Base-by-base conservation (phyloP, 768 basidiomycete species). In the Infundibulicybe gibba region DNA sequence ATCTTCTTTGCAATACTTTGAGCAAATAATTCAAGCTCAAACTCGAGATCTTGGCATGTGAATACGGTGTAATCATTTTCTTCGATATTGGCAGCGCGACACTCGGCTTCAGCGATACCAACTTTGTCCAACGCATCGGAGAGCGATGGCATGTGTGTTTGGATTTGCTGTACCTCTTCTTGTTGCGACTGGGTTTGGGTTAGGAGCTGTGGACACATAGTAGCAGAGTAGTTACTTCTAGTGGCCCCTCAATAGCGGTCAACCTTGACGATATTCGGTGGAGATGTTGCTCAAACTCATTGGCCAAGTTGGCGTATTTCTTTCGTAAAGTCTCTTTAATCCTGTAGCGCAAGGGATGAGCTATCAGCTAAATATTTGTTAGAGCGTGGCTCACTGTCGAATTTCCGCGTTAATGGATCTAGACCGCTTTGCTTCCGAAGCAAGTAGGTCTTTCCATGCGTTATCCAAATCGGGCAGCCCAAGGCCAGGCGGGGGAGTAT, bases 1-100 rank as follows among this genome's bases (percentile, higher is more conserved):
- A 94, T 81, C 74, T 97, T 92, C 75, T 91, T 92, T 16, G 77
- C 76, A 15, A 97, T 78, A 32, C 83, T 87, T 56, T 87, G 86
- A 38, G 83, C 79, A 16, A 95, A 76, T 11, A 94, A 72, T 61
- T 86, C 86, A 1, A 94, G 74, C 66, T 98, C 94, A 53, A 94
- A 97, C 48, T 85, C 83, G 35, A 97, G 74, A 62, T 97, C 94
- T 64, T 91, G 87, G 52, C 75, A 82, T 3, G 89, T 90, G 58
- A 94, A 87, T 2, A 95, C 81, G 0, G 93, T 95, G 62, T 94
- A 90, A 61, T 98, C 95, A 60, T 97, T 97, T 65, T 97, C 94
- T 58, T 98, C 95, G 5, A 97, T 87, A 50, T 98, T 97, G 9
- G 94, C 94, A 6, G 81, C 80, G 3, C 67, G 67, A 65, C 94